A percentile compares a stretch with the other conserved stretches of the same genome.
Conservation (phyloP, 768 basidiomycete genomes). For the Psilocybe subaeruginosa region DNA sequence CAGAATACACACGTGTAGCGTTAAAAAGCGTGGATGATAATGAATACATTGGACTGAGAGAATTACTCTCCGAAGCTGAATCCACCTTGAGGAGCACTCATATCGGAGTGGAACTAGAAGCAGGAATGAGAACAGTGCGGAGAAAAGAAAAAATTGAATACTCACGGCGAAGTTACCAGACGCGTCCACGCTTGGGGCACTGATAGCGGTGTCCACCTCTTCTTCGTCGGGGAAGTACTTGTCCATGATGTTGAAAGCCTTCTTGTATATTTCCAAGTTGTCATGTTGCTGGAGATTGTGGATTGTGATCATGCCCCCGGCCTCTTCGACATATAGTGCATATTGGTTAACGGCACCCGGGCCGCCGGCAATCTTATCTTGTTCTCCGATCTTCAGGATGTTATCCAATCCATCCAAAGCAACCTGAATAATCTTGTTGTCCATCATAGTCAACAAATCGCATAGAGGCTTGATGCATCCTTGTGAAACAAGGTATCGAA, state of each 20-base stretch:
- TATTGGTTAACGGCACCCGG: slow-evolving; percentile 90
- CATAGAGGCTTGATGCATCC: slow-evolving; percentile 99
- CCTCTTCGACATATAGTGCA: slow-evolving; percentile 94
- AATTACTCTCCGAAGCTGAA: slow-evolving; percentile 83
- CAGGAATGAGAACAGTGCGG: slow-evolving; percentile 10
- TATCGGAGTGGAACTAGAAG: slow-evolving; percentile 78
- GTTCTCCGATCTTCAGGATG: slow-evolving; percentile 96
- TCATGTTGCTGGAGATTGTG: slow-evolving; percentile 99
- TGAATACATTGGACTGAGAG: slow-evolving; percentile 15
- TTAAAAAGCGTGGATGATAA: slow-evolving; percentile 21
- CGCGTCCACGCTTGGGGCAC: slow-evolving; percentile 74
- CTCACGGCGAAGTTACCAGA: slow-evolving; percentile 76
- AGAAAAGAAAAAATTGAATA: slow-evolving; percentile 18
- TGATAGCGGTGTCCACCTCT: slow-evolving; percentile 83
- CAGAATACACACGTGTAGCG: slow-evolving; percentile 13
- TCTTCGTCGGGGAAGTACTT: slow-evolving; percentile 99
- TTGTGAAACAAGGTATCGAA: slow-evolving; percentile 96
- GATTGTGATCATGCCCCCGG: slow-evolving; percentile 98
- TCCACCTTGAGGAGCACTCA: slow-evolving; percentile 90
- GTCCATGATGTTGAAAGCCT: slow-evolving; percentile 98
- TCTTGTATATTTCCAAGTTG: slow-evolving; percentile 99
- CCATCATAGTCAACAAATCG: slow-evolving; percentile 96
- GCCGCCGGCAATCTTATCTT: slow-evolving; percentile 83
- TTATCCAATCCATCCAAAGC: slow-evolving; percentile 98
- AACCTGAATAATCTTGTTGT: slow-evolving; percentile 99